Conservation (phyloP, 768 basidiomycete genomes). For the Strobilomyces echinocephalus region DNA sequence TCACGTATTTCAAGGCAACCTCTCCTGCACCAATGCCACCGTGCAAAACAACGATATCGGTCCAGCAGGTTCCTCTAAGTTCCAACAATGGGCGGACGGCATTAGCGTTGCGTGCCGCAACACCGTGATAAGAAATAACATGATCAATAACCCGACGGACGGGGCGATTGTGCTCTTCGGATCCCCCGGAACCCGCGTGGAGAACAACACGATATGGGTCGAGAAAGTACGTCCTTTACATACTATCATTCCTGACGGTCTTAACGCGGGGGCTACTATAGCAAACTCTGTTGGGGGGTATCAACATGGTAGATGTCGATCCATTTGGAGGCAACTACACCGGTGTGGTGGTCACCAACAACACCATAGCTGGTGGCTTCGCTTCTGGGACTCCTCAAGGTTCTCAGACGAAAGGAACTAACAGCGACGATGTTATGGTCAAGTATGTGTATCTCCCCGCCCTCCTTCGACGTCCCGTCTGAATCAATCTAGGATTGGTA, state of each 20-base stretch:
- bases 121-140: constrained; percentile 60
- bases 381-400: constrained; percentile 42
- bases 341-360: constrained; percentile 61
- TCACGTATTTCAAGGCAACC: constrained; percentile 66
- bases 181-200: constrained; percentile 63
- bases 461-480: constrained; percentile 1
- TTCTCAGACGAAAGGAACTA: constrained; percentile 47
- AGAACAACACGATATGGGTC: constrained; percentile 76
- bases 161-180: constrained; percentile 80
- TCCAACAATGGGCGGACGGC: constrained; percentile 78
- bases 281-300: constrained; percentile 70
- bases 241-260: background rate
- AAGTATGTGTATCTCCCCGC: constrained; percentile 45
- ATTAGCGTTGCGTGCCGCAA: constrained; percentile 69
- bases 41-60: constrained; percentile 84
- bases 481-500: constrained; percentile 57
- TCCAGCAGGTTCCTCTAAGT: constrained; percentile 62
- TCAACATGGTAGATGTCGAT: constrained; percentile 70
- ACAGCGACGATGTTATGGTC: constrained; percentile 56
- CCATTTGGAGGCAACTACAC: constrained; percentile 67
- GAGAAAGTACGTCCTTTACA: constrained; percentile 44
- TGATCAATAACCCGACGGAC: constrained; percentile 69
- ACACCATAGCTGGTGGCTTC: constrained; percentile 65
- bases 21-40: constrained; percentile 57
- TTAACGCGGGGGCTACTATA: constrained; percentile 22